Percentiles rank a stretch among this genome's conserved stretches.
Conservation (phyloP, 2,329 filamentous ascomycete species). For the Aulographum hederae region DNA sequence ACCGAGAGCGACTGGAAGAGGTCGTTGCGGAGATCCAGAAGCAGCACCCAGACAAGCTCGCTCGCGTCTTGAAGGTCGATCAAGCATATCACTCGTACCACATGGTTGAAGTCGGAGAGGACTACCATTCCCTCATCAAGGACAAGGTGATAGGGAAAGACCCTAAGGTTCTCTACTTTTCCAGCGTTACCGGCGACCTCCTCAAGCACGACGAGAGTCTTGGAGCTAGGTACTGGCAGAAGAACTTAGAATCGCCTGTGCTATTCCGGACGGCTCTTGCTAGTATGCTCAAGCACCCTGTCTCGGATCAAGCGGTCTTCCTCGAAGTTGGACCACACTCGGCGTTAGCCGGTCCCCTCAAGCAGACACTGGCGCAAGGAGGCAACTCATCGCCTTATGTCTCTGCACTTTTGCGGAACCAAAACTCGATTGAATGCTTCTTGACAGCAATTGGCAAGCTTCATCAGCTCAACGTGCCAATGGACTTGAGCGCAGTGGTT, state of each 20-base stretch:
- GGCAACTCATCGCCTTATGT: not conserved
- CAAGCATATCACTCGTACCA: constrained; percentile 14
- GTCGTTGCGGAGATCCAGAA: constrained; percentile 7
- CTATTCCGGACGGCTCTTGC: constrained; percentile 1
- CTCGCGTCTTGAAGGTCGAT: constrained; percentile 8
- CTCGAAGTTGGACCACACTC: constrained; percentile 20
- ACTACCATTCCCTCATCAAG: too few relatives aligned
- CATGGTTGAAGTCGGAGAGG: constrained; percentile 9
- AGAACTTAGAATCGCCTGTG: constrained; percentile 1
- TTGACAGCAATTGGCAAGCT: constrained; percentile 11
- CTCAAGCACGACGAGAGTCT: not conserved
- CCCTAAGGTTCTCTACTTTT: not conserved
- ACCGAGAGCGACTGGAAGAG: constrained; percentile 2
- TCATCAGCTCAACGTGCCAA: constrained; percentile 12
- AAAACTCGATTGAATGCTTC: constrained; percentile 5
- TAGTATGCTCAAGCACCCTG: not conserved
- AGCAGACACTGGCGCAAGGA: constrained; percentile 9
- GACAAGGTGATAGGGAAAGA: too few relatives aligned
- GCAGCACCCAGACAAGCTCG: constrained; percentile 1
- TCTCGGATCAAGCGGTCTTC: constrained; percentile 2
- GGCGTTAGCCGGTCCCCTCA: constrained; percentile 14
- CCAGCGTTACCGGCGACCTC: not conserved
- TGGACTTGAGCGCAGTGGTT: constrained; percentile 12
- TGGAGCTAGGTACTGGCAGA: not conserved
- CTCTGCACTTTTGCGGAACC: not conserved